Percentiles rank a stretch among this genome's conserved stretches.
Evolutionary conservation across 2,329 filamentous ascomycete genomes (phyloP).

Genomic region (Colletotrichum musicola): DNA sequence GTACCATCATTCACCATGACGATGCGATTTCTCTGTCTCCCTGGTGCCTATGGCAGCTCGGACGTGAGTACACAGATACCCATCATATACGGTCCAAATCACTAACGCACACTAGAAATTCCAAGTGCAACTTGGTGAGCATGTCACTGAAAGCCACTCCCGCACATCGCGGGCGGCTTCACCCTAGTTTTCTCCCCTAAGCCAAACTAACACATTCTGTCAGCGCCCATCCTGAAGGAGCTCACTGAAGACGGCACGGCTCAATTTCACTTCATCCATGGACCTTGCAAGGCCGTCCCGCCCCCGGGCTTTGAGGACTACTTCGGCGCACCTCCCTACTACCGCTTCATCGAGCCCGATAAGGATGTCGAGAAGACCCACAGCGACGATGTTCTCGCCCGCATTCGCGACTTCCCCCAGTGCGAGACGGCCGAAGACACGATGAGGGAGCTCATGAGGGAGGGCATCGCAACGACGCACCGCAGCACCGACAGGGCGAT

Average conservation of each 20-base stretch:
- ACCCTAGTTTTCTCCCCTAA: background rate
- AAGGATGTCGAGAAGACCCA: constrained; percentile 57
- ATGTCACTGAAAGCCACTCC: constrained; percentile 9
- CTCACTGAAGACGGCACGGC: constrained; percentile 59
- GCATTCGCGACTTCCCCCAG: constrained; percentile 67
- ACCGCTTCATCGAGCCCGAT: constrained; percentile 66
- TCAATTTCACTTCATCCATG: constrained; percentile 65
- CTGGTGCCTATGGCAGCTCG: constrained; percentile 69
- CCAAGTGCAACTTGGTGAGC: constrained; percentile 63
- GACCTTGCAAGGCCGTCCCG: constrained; percentile 61
- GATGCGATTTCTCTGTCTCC: constrained; percentile 70
- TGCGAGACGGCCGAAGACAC: constrained; percentile 67
- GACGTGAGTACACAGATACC: constrained; percentile 54
- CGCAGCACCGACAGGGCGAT: constrained; percentile 56
- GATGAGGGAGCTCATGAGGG: constrained; percentile 62
- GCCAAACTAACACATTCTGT: constrained; percentile 37
- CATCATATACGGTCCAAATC: constrained; percentile 20
- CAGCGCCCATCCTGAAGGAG: constrained; percentile 64
- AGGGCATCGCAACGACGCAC: constrained; percentile 53
- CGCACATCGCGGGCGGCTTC: constrained; percentile 19
- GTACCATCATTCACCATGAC: constrained; percentile 40
- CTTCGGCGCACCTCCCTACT: constrained; percentile 68
- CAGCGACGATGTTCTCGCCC: constrained; percentile 61
- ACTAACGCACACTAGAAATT: constrained; percentile 60
- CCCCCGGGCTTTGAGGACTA: constrained; percentile 68